These are phyloP conservation scores for Ajuga reptans DNA, from an alignment of 305 asterid species.

Conservation along the genomic window DNA sequence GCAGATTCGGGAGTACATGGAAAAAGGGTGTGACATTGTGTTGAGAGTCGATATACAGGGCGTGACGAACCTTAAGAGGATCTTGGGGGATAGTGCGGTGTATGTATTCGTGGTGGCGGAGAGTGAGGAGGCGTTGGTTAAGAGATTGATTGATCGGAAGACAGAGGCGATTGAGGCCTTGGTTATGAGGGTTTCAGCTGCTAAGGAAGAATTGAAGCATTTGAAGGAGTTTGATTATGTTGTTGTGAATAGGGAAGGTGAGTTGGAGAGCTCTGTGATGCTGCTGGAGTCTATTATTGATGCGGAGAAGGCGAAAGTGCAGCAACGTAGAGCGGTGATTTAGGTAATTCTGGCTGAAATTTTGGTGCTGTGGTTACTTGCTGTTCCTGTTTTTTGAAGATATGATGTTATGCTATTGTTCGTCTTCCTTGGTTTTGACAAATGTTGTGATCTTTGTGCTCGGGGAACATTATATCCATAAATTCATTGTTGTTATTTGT, in stretches of 20 bases:
- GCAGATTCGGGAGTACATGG: constrained; percentile 76
- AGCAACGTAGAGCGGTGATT: constrained; percentile 48
- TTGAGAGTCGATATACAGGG: constrained; percentile 97
- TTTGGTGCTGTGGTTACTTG: constrained; percentile 9
- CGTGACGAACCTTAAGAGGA: constrained; percentile 59
- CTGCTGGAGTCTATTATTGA: constrained; percentile 72
- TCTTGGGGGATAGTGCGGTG: constrained; percentile 52
- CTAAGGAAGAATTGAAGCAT: constrained; percentile 80
- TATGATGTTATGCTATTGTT: background rate
- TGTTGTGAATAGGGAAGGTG: constrained; percentile 79
- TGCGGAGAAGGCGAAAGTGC: constrained; percentile 89
- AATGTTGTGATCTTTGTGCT: too few relatives aligned
- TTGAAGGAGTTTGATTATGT: constrained; percentile 78
- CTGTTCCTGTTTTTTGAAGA: constrained; percentile 8
- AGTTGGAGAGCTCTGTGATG: constrained; percentile 65
- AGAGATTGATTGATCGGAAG: constrained; percentile 77
- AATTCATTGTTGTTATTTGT: background rate
- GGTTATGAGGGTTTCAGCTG: constrained; percentile 70
- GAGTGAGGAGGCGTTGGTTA: constrained; percentile 92
- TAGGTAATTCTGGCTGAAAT: constrained; percentile 13
- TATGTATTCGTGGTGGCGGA: constrained; percentile 81
- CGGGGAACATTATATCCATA: background rate
- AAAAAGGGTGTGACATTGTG: constrained; percentile 73
- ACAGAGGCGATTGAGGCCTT: constrained; percentile 63
- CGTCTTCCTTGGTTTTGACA: background rate